Evolutionary conservation across 108 stramenopile genomes (phyloP).

Genomic region (Schizochytrium sp.): DNA sequence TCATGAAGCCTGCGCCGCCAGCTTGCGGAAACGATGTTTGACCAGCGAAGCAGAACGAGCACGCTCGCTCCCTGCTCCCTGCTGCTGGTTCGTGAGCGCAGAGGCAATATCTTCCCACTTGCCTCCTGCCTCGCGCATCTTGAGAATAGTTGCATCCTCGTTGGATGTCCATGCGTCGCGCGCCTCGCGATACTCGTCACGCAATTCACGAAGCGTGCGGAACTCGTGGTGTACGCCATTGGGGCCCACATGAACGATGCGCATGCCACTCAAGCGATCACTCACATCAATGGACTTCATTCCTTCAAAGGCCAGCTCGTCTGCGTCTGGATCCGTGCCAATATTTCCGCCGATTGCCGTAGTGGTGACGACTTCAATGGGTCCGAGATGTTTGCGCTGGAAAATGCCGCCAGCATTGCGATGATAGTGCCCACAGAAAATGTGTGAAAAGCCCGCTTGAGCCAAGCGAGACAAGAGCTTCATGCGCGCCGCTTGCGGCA

Average conservation of each 20-base stretch:
- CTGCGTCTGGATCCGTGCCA: neutral
- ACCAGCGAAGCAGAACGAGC: neutral
- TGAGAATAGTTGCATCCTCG: neutral
- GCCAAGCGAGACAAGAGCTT: neutral
- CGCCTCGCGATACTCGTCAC: neutral
- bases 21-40: neutral
- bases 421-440: slow-evolving; percentile 7
- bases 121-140: neutral
- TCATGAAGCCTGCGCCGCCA: too few relatives aligned
- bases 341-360: neutral
- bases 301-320: neutral
- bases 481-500: neutral
- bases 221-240: neutral
- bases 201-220: neutral
- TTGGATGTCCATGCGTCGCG: neutral
- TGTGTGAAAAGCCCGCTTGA: neutral
- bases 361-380: neutral
- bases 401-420: slow-evolving; percentile 1
- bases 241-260: neutral
- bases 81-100: neutral
- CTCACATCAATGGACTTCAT: neutral
- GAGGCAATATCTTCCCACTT: neutral
- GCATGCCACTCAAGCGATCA: neutral
- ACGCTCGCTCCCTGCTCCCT: neutral
- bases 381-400: neutral